Conservation (phyloP, 768 basidiomycete species). For the Lentinula aciculospora region DNA sequence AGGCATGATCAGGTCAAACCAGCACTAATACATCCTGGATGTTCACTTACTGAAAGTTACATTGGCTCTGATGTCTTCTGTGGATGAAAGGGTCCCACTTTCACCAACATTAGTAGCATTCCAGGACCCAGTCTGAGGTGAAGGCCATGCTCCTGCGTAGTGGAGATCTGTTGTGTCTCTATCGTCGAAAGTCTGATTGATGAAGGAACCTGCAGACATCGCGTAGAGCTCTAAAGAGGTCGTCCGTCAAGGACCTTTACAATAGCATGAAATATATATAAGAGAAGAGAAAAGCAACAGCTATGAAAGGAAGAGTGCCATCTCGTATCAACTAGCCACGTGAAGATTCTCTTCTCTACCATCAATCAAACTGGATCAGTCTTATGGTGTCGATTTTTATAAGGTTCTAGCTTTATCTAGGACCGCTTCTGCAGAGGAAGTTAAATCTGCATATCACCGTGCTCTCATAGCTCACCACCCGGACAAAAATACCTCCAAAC, state of each 20-base stretch:
- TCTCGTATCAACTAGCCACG: neutral
- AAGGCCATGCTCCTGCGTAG: constrained; percentile 19
- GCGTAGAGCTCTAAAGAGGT: neutral
- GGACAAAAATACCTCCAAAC: constrained; percentile 34
- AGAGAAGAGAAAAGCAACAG: neutral
- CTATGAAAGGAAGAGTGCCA: neutral
- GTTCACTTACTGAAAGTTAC: constrained; percentile 22
- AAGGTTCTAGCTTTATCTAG: constrained; percentile 45
- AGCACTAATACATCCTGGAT: too few species aligned
- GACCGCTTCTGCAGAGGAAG: constrained; percentile 43
- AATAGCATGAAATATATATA: neutral
- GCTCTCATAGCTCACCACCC: constrained; percentile 64
- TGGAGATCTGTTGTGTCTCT: constrained; percentile 14
- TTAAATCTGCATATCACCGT: constrained; percentile 64
- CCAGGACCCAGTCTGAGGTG: constrained; percentile 14
- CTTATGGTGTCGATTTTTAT: constrained; percentile 47
- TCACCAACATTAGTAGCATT: constrained; percentile 21
- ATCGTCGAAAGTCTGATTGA: constrained; percentile 21
- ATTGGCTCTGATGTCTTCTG: constrained; percentile 19
- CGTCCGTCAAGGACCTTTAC: neutral
- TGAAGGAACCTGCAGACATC: neutral
- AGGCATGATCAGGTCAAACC: neutral
- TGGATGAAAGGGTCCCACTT: constrained; percentile 21
- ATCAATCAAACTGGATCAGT: constrained; percentile 11
- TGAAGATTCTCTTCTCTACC: neutral